A percentile compares a stretch with the other conserved stretches of the same genome.
These are phyloP conservation scores for Acrodontium crateriforme DNA, from an alignment of 2,329 filamentous ascomycete species.

Conservation along the genomic window DNA sequence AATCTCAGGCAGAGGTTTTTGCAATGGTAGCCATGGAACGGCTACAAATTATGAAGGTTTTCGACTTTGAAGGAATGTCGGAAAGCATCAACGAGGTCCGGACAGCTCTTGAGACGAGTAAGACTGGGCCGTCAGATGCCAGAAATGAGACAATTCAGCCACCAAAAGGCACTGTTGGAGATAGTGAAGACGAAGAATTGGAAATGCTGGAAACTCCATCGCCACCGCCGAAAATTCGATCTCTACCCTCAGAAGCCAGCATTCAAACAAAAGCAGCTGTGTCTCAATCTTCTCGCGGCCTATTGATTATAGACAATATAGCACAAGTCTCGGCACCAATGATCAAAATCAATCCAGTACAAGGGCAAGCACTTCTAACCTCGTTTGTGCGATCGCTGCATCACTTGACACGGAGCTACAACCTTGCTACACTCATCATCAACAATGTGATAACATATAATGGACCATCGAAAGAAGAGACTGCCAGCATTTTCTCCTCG, in stretches of 20 bases:
- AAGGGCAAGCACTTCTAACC: conserved; percentile 28
- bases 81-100: conserved; percentile 33
- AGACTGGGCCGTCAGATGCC: neutral
- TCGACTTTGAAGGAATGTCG: conserved; percentile 34
- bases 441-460: conserved; percentile 19
- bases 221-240: neutral
- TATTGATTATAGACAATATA: conserved; percentile 18
- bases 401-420: conserved; percentile 24
- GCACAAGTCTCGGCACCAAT: conserved; percentile 14
- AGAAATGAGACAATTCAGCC: neutral
- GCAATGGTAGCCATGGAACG: conserved; percentile 27
- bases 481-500: conserved; percentile 29
- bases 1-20: conserved; percentile 12
- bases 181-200: conserved; percentile 24
- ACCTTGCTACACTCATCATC: conserved; percentile 27
- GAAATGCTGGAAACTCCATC: conserved; percentile 24
- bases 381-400: conserved; percentile 28
- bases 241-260: neutral
- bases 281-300: neutral
- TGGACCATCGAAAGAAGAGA: conserved; percentile 7
- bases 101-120: conserved; percentile 19
- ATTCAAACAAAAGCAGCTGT: neutral
- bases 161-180: conserved; percentile 18
- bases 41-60: conserved; percentile 36
- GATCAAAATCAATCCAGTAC: conserved; percentile 14